Percentiles rank a stretch among this genome's conserved stretches.
Evolutionary conservation across 1,284 basidiomycete genomes (phyloP).

Genomic region (Anthracocystis setariae): DNA sequence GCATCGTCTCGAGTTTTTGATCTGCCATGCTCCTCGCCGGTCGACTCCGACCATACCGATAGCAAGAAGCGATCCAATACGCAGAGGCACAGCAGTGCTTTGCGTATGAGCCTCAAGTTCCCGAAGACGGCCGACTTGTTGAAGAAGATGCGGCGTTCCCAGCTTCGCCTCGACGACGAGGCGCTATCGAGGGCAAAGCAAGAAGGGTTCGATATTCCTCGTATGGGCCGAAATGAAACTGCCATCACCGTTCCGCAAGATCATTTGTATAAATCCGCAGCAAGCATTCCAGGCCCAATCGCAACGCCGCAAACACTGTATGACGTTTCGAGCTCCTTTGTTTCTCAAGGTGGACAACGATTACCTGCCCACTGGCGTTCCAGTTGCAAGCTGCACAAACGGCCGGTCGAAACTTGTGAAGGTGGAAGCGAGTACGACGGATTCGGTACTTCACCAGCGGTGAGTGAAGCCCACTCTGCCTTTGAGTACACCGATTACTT

Average conservation of each 20-base stretch:
- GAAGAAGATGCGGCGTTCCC: slow-evolving; percentile 25
- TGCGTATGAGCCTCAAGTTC: slow-evolving; percentile 14
- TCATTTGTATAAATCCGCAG: background rate
- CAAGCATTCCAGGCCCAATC: background rate
- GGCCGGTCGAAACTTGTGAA: background rate
- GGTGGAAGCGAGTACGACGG: background rate
- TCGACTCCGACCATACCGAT: background rate
- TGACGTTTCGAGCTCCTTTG: slow-evolving; percentile 3
- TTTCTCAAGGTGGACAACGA: background rate
- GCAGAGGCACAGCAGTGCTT: background rate
- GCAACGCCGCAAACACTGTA: background rate
- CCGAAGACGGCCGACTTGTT: slow-evolving; percentile 24
- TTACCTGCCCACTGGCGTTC: slow-evolving; percentile 27
- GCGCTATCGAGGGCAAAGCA: slow-evolving; percentile 13
- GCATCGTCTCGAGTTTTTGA: slow-evolving; percentile 1
- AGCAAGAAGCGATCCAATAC: background rate
- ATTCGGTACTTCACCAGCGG: slow-evolving; percentile 13
- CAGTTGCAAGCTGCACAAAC: slow-evolving; percentile 3
- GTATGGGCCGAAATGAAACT: background rate
- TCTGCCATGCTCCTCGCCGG: background rate
- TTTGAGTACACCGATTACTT: slow-evolving; percentile 39
- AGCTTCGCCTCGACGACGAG: slow-evolving; percentile 31
- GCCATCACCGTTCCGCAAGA: background rate
- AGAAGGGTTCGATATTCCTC: slow-evolving; percentile 1
- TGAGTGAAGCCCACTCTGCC: slow-evolving; percentile 19